Base-by-base conservation (phyloP, 805 yeast species). In the Ogataea ramenticola region DNA sequence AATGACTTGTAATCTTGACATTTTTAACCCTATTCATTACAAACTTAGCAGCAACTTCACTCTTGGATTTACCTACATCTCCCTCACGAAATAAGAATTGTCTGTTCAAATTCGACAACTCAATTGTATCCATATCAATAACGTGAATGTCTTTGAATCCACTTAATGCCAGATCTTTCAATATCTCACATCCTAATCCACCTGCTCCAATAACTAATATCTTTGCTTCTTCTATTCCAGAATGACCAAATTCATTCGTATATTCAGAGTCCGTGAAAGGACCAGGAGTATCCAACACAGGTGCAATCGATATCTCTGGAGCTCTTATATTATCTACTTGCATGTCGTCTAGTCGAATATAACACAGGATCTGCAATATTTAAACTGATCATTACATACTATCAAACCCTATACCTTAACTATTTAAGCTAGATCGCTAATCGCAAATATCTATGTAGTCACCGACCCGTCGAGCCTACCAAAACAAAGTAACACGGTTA, bases 81-180 rank as follows among this genome's bases (percentile, higher is more conserved):
- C 52, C 46, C 16, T 62, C 61, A 4, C 88, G 64, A 53, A 85
- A 86, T 43, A 85, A 64, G 56, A 85, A 85, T 62, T 85, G 95
- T 16, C 95, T 69, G 56, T 85, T 86, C 51, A 85, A 67, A 54
- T 85, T 85, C 22, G 85, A 75, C n/a, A 83, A 60, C 51, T 85
- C 93, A 43, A 85, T 82, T 2, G 86, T 82, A 59, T 85, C 95
- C 91, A 85, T 84, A 56, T 85, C 95, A 33, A 85, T 81, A 11
- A 86, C 75, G 46, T 81, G 78, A 27, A 86, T 75, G 40, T 78
- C 62, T 45, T 64, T 65, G 55, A 86, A 81, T 4, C 91, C 91
- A n/a, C 79, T 69, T 29, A 80, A 64, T 1, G 86, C 86, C 42
- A 86, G 66, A 58, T 83, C 75, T 61, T 86, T 86, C 39, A 85